Evolutionary conservation across 2,329 filamentous ascomycete species (phyloP).

Genomic region (Tolypocladium capitatum): DNA sequence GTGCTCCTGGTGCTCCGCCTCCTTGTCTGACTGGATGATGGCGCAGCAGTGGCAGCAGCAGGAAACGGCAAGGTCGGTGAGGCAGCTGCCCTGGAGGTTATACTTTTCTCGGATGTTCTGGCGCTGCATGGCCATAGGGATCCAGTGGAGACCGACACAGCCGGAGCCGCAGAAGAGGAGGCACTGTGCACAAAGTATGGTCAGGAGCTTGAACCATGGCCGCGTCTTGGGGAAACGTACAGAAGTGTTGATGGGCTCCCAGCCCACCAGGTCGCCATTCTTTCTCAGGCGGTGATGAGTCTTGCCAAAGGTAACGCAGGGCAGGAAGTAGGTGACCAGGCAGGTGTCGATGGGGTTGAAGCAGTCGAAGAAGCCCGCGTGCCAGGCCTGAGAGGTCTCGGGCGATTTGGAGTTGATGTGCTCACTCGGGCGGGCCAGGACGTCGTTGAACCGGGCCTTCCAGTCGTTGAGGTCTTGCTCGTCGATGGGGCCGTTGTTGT

Average conservation of each 20-base stretch:
- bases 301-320: constrained; percentile 35
- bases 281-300: constrained; percentile 31
- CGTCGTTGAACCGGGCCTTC: constrained; percentile 29
- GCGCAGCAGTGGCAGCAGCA: constrained; percentile 33
- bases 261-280: constrained; percentile 26
- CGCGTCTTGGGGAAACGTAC: constrained; percentile 16
- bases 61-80: constrained; percentile 26
- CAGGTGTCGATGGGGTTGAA: constrained; percentile 30
- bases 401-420: constrained; percentile 29
- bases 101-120: constrained; percentile 30
- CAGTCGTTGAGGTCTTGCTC: constrained; percentile 30
- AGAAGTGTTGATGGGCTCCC: constrained; percentile 32
- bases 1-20: constrained; percentile 24
- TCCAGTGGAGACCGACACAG: constrained; percentile 27
- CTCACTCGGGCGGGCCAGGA: constrained; percentile 27
- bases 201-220: neutral
- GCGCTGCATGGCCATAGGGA: constrained; percentile 31
- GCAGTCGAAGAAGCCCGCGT: constrained; percentile 28
- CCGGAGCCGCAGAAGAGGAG: constrained; percentile 27
- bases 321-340: constrained; percentile 30
- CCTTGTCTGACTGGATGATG: constrained; percentile 34
- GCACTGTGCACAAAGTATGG: constrained; percentile 19
- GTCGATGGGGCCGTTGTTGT: constrained; percentile 23
- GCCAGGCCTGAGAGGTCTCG: constrained; percentile 23
- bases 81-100: constrained; percentile 29